These are phyloP conservation scores for Flagelloscypha sp. DNA, from an alignment of 768 basidiomycete species.

Conservation along the genomic window DNA sequence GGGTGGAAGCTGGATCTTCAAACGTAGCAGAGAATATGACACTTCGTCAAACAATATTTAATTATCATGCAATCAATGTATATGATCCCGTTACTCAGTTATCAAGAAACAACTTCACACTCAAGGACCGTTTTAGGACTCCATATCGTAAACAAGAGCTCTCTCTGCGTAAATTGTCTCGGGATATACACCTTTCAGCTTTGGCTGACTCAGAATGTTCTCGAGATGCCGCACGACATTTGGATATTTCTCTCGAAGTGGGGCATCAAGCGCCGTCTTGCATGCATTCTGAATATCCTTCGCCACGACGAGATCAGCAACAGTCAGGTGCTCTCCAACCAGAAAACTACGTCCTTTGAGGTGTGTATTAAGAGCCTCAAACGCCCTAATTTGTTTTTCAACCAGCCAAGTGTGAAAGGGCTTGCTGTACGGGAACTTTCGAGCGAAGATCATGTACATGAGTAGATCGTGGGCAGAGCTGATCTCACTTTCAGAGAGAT, in stretches of 20 bases:
- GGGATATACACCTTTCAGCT: too few species aligned
- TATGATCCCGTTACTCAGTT: too few species aligned
- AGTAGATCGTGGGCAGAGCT: constrained; percentile 28
- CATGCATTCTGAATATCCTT: constrained; percentile 47
- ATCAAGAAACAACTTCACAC: too few species aligned
- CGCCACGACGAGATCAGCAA: constrained; percentile 79
- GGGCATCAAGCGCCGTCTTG: constrained; percentile 51
- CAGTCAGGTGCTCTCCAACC: constrained; percentile 88
- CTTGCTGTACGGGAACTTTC: constrained; percentile 77
- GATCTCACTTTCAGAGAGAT: constrained; percentile 66
- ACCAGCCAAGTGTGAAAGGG: constrained; percentile 54
- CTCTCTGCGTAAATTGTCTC: too few species aligned
- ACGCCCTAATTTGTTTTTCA: constrained; percentile 47
- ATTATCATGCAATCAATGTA: too few species aligned
- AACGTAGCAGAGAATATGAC: too few species aligned
- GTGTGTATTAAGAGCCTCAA: constrained; percentile 65
- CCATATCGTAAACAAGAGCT: too few species aligned
- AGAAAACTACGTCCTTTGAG: constrained; percentile 80
- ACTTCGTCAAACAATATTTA: too few species aligned
- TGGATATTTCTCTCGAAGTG: constrained; percentile 56
- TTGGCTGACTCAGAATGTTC: constrained; percentile 81
- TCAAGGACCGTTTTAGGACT: too few species aligned
- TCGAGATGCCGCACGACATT: constrained; percentile 80
- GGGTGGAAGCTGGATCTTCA: too few species aligned
- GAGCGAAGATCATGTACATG: constrained; percentile 34